These are phyloP conservation scores for Trichoderma sp. DNA, from an alignment of 2,329 filamentous ascomycete genomes.

Conservation along the genomic window DNA sequence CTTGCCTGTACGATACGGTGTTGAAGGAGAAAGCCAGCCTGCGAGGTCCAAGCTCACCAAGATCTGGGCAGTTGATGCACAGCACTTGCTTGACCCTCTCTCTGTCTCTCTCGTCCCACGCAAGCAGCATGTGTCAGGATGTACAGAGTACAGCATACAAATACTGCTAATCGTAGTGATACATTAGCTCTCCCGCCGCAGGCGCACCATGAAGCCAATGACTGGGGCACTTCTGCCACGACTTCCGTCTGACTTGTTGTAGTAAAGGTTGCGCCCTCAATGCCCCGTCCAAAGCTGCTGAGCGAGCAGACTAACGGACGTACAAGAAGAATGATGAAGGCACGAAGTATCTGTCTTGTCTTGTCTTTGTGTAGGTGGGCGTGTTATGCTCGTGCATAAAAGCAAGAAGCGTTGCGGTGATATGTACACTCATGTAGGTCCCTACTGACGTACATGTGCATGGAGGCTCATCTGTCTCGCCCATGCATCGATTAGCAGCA, in stretches of 20 bases:
- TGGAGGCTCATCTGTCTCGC: constrained; percentile 16
- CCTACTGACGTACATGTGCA: constrained; percentile 18
- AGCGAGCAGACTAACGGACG: background rate
- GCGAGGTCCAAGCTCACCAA: background rate
- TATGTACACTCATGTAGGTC: background rate
- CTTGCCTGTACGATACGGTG: background rate
- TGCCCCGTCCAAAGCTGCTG: background rate
- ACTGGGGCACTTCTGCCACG: background rate
- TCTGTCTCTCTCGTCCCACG: background rate
- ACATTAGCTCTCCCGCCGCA: constrained; percentile 27
- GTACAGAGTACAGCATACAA: background rate
- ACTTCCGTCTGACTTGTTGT: background rate
- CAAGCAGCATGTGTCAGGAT: constrained; percentile 6
- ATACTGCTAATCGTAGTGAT: constrained; percentile 4
- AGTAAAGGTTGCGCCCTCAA: background rate
- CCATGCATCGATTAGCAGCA: constrained; percentile 6
- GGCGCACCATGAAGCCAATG: background rate
- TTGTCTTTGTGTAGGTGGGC: background rate
- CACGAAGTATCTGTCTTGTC: background rate
- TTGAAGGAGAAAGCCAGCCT: background rate
- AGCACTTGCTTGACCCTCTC: background rate
- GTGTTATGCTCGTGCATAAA: background rate
- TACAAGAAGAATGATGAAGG: background rate
- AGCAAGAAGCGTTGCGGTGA: background rate
- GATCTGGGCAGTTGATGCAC: background rate